Base-by-base conservation (phyloP, 108 stramenopile genomes). In the Skeletonema costatum region DNA sequence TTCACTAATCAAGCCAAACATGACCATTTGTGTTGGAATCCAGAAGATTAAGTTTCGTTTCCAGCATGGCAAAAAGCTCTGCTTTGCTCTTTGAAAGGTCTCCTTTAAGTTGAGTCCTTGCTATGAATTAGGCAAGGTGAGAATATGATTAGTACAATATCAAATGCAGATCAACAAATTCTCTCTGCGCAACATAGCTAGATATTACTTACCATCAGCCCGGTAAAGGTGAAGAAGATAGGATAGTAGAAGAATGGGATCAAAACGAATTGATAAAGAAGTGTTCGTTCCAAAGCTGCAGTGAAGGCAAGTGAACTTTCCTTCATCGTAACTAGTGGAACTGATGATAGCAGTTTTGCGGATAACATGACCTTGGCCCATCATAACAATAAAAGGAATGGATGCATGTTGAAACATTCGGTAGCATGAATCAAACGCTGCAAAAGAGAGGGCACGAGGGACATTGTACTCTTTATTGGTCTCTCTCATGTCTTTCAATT, bases 211-310 rank as follows among this genome's bases (percentile, higher is more conserved):
- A 25, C 25, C 25, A 89, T 56, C 12, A 73, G 12, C 16, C 82
- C 89, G n/a, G 89, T 89, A 6, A 87, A 53, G n/a, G 82, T 60
- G 42, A 77, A 89, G 59, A 89, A 89, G n/a, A 87, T 82, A 17
- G 89, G 89, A 60, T 88, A 86, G 51, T 85, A 85, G 31, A 82
- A 58, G 31, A 81, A 73, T 5, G 86, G 85, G 44, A 86, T 74
- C 59, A 87, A 63, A 14, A 73, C 68, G 19, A 90, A 66, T 68
- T 90, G 89, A 60, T 77, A 80, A 3, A 76, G 68, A 46, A 86
- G 51, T 2, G 89, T 88, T 48, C 74, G 82, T 61, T 90, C 89
- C 80, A 90, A 68, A 11, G 87, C 77, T 21, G 84, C 87, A 29
- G 53, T 25, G 11, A 81, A 29, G 12, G 64, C 41, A 3, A 61